Conservation (phyloP, 352 stramenopile genomes). For the Pythium phragmiticola region DNA sequence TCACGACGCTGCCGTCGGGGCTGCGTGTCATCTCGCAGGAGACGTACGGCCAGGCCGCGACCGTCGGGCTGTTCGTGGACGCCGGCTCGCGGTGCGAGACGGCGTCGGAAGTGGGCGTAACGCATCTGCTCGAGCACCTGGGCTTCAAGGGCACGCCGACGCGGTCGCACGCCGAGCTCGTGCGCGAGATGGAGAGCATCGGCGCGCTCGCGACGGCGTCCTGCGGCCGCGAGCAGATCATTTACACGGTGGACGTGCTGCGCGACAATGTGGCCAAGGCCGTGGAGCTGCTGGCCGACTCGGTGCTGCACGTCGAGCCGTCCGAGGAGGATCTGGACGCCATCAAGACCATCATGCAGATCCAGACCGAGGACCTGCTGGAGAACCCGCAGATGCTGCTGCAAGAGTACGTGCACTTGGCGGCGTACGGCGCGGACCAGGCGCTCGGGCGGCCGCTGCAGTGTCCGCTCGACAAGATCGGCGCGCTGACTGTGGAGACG, state of each 20-base stretch:
- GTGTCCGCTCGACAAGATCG: conserved; percentile 79
- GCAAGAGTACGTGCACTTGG: conserved; percentile 85
- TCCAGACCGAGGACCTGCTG: conserved; percentile 92
- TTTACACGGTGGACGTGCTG: conserved; percentile 96
- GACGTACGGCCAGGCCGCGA: conserved; percentile 94
- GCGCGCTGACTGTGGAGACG: conserved; percentile 65
- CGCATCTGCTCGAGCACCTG: conserved; percentile 94
- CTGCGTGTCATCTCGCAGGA: conserved; percentile 96
- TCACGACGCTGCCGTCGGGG: conserved; percentile 92
- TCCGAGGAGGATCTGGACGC: conserved; percentile 86
- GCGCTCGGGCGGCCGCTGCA: conserved; percentile 80
- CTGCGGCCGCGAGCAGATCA: conserved; percentile 93
- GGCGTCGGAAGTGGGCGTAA: conserved; percentile 80
- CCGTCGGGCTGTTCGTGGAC: conserved; percentile 93
- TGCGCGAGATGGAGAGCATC: conserved; percentile 92
- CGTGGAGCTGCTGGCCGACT: conserved; percentile 90
- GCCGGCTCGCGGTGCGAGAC: conserved; percentile 87
- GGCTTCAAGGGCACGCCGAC: conserved; percentile 93
- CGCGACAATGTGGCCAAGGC: conserved; percentile 92
- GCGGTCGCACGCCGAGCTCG: conserved; percentile 80
- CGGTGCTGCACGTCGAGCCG: conserved; percentile 80
- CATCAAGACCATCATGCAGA: conserved; percentile 93
- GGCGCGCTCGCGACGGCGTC: conserved; percentile 91
- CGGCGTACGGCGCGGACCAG: conserved; percentile 76
- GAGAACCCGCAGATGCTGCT: conserved; percentile 83